Conservation (phyloP, 129 eudicot species). For the Lactuca saligna region DNA sequence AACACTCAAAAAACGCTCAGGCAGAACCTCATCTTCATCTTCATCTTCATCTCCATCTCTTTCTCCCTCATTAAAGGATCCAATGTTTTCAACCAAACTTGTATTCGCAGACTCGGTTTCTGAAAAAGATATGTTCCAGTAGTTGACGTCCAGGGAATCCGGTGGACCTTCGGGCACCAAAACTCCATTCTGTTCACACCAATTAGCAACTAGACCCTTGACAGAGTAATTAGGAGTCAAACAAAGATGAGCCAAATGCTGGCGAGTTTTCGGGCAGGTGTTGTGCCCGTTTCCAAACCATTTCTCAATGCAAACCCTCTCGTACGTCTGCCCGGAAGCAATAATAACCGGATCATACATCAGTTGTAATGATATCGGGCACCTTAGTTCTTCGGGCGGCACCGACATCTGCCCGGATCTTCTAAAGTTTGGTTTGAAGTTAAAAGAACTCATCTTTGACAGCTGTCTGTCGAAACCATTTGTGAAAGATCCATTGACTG, state of each 20-base stretch:
- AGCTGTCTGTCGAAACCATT: constrained; percentile 78
- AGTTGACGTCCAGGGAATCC: constrained; percentile 82
- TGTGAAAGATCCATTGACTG: constrained; percentile 61
- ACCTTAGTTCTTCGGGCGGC: constrained; percentile 92
- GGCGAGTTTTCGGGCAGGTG: constrained; percentile 94
- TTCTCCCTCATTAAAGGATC: constrained; percentile 53
- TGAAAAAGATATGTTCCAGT: constrained; percentile 71
- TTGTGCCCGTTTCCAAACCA: constrained; percentile 89
- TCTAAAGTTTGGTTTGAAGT: constrained; percentile 67
- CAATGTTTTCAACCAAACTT: constrained; percentile 48
- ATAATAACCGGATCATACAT: constrained; percentile 96
- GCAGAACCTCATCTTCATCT: constrained; percentile 42
- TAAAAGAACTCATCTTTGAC: constrained; percentile 80
- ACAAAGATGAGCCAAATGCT: constrained; percentile 74
- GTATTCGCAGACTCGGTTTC: constrained; percentile 59
- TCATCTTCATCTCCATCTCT: constrained; percentile 8
- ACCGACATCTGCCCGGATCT: constrained; percentile 76
- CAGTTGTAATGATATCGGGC: constrained; percentile 92
- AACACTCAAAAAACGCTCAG: constrained; percentile 45
- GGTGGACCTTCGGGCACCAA: constrained; percentile 89
- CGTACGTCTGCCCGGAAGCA: constrained; percentile 96
- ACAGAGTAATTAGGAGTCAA: constrained; percentile 95
- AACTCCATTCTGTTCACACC: constrained; percentile 94
- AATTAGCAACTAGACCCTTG: constrained; percentile 82
- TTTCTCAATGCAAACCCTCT: constrained; percentile 88